A percentile compares a stretch with the other conserved stretches of the same genome.
These are phyloP conservation scores for Lepidium sativum DNA, from an alignment of 345 rosid species.

Conservation along the genomic window DNA sequence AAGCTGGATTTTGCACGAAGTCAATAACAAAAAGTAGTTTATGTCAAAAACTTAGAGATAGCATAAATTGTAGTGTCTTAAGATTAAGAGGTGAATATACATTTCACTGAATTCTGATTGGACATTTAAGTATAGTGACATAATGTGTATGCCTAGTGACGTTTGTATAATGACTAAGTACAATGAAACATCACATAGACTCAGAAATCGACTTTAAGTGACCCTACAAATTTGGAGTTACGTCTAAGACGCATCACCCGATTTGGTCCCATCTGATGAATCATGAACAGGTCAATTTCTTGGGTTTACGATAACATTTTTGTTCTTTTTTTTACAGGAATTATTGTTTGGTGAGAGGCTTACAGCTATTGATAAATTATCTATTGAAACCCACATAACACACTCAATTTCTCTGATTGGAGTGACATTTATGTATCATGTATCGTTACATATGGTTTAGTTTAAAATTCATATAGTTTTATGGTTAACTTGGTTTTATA, in stretches of 20 bases:
- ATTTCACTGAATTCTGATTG: too few relatives aligned
- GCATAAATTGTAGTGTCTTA: too few relatives aligned
- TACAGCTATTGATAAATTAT: background rate
- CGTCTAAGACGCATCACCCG: constrained; percentile 6
- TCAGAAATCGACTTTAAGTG: constrained; percentile 1
- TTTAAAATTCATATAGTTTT: background rate
- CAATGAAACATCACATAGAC: constrained; percentile 11
- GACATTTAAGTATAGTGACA: too few relatives aligned
- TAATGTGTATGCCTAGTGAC: too few relatives aligned
- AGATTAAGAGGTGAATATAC: too few relatives aligned
- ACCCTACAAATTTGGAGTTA: constrained; percentile 14
- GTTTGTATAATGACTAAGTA: background rate
- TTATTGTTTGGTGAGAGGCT: background rate
- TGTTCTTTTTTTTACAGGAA: background rate
- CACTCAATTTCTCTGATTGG: background rate
- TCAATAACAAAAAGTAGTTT: too few relatives aligned
- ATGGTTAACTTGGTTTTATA: background rate
- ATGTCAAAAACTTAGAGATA: too few relatives aligned
- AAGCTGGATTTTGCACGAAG: too few relatives aligned
- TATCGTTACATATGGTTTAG: background rate
- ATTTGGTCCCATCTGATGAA: constrained; percentile 12
- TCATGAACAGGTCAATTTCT: constrained; percentile 3
- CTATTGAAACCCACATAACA: background rate
- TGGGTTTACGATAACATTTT: background rate
- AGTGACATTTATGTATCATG: background rate